Evolutionary conservation across 2,329 filamentous ascomycete genomes (phyloP).

Genomic region (Pseudopyricularia javanii): DNA sequence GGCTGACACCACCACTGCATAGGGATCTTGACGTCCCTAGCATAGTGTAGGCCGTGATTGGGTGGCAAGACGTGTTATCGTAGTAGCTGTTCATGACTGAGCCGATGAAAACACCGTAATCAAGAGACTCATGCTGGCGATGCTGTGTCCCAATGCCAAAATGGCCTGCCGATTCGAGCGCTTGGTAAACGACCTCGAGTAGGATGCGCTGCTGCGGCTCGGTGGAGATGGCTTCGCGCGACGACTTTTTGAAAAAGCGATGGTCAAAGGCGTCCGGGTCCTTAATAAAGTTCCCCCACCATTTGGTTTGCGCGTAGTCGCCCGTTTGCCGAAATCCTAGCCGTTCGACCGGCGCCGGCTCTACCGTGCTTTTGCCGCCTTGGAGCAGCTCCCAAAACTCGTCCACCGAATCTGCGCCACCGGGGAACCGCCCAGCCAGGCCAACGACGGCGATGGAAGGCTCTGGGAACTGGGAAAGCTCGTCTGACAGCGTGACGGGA

Average conservation of each 20-base stretch:
- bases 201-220: conserved; percentile 41
- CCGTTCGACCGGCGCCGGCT: no score
- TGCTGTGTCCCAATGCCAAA: conserved; percentile 29
- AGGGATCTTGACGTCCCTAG: conserved; percentile 28
- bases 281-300: conserved; percentile 28
- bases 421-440: no score
- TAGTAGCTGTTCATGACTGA: neutral
- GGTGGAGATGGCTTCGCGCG: conserved; percentile 37
- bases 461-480: no score
- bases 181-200: conserved; percentile 41
- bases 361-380: no score
- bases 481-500: no score
- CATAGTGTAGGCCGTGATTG: conserved; percentile 38
- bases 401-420: no score
- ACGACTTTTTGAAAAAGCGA: conserved; percentile 38
- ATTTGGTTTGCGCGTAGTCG: neutral
- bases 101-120: conserved; percentile 22
- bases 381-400: no score
- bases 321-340: no score
- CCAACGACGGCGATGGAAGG: no score
- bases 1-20: conserved; percentile 24
- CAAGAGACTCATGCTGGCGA: conserved; percentile 31
- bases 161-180: conserved; percentile 35
- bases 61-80: no score
- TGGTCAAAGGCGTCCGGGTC: conserved; percentile 34